phyloP scores from a whole-genome alignment of 2,329 filamentous ascomycete species.

The Gaeumannomyces tritici region DNA sequence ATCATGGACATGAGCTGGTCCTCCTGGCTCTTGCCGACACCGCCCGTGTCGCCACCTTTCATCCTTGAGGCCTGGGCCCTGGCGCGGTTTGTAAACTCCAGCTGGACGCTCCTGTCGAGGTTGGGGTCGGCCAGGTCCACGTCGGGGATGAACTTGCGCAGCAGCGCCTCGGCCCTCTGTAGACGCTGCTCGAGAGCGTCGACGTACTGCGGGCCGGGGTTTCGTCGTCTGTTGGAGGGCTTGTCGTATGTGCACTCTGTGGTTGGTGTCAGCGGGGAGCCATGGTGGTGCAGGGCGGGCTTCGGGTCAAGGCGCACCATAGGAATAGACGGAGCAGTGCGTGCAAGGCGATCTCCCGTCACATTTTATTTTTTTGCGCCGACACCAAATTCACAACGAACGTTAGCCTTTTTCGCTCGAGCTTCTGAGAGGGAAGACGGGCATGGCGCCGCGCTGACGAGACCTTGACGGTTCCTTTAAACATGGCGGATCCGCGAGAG shows the following conservation, averaged over 20 bases:
- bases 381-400: conserved; percentile 33
- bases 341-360: conserved; percentile 84
- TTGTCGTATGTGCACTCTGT: conserved; percentile 92
- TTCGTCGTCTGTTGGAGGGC: conserved; percentile 81
- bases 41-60: conserved; percentile 21
- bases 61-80: conserved; percentile 33
- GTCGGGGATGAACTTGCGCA: conserved; percentile 73
- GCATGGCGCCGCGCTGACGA: background rate
- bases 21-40: conserved; percentile 43
- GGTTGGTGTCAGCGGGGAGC: background rate
- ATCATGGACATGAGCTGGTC: conserved; percentile 88
- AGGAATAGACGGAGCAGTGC: conserved; percentile 96
- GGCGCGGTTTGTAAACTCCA: conserved; percentile 50
- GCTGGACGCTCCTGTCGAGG: conserved; percentile 67
- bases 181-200: conserved; percentile 78
- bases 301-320: conserved; percentile 52
- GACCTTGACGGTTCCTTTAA: background rate
- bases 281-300: background rate
- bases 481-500: too few relatives aligned
- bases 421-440: background rate
- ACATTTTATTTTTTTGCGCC: conserved; percentile 81
- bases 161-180: conserved; percentile 70
- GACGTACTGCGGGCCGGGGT: conserved; percentile 86
- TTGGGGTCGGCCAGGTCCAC: conserved; percentile 77
- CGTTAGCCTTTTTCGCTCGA: background rate